Evolutionary conservation across 1,284 basidiomycete species (phyloP).

Genomic region (Malassezia nana): DNA sequence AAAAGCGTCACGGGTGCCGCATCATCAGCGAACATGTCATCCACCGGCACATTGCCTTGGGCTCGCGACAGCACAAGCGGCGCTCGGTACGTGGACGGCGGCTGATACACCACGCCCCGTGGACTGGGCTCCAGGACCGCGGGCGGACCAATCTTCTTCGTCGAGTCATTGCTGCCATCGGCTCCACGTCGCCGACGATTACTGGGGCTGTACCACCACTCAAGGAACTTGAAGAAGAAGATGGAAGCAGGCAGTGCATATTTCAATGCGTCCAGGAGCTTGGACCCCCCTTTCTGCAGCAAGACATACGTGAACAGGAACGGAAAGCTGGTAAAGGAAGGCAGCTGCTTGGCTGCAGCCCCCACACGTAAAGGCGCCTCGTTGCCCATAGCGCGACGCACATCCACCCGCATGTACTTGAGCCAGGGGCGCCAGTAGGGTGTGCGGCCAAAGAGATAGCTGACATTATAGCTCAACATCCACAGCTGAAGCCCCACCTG

Average conservation of each 20-base stretch:
- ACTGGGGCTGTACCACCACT: slow-evolving; percentile 97
- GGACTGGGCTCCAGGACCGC: slow-evolving; percentile 16
- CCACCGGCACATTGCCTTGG: slow-evolving; percentile 20
- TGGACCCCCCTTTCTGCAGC: slow-evolving; percentile 20
- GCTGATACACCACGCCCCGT: slow-evolving; percentile 18
- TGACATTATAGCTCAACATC: slow-evolving; percentile 68
- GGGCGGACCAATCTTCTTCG: slow-evolving; percentile 49
- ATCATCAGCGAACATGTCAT: slow-evolving; percentile 8
- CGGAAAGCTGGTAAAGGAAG: slow-evolving; percentile 1
- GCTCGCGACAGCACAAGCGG: slow-evolving; percentile 14
- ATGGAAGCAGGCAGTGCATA: slow-evolving; percentile 81
- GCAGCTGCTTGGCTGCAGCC: background rate
- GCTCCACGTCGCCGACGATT: slow-evolving; percentile 56
- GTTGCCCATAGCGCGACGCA: slow-evolving; percentile 60
- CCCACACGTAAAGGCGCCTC: slow-evolving; percentile 12
- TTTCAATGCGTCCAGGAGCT: slow-evolving; percentile 53
- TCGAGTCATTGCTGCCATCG: slow-evolving; percentile 56
- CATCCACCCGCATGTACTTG: slow-evolving; percentile 70
- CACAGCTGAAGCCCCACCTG: slow-evolving; percentile 69
- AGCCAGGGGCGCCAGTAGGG: slow-evolving; percentile 83
- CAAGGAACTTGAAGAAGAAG: slow-evolving; percentile 91
- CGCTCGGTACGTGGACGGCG: slow-evolving; percentile 15
- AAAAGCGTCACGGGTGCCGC: slow-evolving; percentile 24
- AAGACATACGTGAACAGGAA: slow-evolving; percentile 22
- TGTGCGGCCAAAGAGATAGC: slow-evolving; percentile 79